A percentile compares a stretch with the other conserved stretches of the same genome.
Evolutionary conservation across 1,139 yeast species (phyloP).

Genomic region (Blastobotrys arbuscula): DNA sequence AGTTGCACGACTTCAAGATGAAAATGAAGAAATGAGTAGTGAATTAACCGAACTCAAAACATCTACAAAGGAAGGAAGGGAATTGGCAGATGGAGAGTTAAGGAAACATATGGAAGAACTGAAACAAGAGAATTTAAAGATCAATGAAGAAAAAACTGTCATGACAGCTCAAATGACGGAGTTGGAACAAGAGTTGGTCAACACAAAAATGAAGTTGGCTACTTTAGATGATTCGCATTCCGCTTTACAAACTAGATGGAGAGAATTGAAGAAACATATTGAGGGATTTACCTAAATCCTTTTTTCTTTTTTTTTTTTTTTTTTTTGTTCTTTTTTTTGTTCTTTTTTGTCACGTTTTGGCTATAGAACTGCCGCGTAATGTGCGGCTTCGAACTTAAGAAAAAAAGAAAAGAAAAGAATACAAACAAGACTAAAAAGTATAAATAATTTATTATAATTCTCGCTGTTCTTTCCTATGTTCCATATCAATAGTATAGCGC

Average conservation of each 20-base stretch:
- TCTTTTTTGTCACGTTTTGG: not conserved
- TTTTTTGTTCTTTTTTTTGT: not conserved
- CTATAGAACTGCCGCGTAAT: not conserved
- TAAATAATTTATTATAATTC: too few species aligned
- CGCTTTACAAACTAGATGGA: slow-evolving; percentile 27
- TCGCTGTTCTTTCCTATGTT: too few species aligned
- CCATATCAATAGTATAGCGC: too few species aligned
- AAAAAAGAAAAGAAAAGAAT: too few species aligned
- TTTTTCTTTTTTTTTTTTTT: not conserved
- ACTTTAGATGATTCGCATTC: slow-evolving; percentile 26
- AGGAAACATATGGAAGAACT: slow-evolving; percentile 43
- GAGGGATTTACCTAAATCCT: slow-evolving; percentile 26
- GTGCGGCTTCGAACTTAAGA: too few species aligned
- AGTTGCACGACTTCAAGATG: slow-evolving; percentile 60
- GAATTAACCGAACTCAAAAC: slow-evolving; percentile 50
- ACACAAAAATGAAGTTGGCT: slow-evolving; percentile 25
- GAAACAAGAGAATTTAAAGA: slow-evolving; percentile 43
- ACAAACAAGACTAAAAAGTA: too few species aligned
- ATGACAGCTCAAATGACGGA: slow-evolving; percentile 31
- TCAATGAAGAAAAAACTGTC: slow-evolving; percentile 33
- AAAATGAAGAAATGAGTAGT: slow-evolving; percentile 51
- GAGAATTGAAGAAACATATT: slow-evolving; percentile 28
- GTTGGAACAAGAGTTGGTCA: slow-evolving; percentile 32
- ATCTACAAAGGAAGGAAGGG: slow-evolving; percentile 19
- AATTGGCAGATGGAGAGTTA: slow-evolving; percentile 18